A percentile compares a stretch with the other conserved stretches of the same genome.
phyloP scores from a whole-genome alignment of 768 basidiomycete genomes.

The Naematelia aurantialba region DNA sequence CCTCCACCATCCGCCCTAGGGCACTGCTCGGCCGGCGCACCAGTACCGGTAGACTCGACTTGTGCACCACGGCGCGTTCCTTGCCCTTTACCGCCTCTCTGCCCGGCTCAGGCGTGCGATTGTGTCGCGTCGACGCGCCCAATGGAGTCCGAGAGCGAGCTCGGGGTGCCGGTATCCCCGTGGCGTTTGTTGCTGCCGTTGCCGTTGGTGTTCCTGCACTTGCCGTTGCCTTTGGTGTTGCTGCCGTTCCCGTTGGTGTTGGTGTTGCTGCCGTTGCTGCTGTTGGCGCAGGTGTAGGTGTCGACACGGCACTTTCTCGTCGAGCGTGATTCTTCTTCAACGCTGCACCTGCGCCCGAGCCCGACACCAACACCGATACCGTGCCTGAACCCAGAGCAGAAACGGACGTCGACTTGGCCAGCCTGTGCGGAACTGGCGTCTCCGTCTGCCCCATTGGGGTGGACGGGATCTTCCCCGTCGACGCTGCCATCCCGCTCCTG shows the following conservation, averaged over 20 bases:
- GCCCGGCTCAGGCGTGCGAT: slow-evolving; percentile 3
- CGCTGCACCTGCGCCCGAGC: too few relatives aligned
- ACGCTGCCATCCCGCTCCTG: too few relatives aligned
- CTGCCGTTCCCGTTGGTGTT: not conserved
- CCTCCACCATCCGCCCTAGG: not conserved
- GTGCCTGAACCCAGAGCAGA: too few relatives aligned
- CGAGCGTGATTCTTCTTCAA: too few relatives aligned
- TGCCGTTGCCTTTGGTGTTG: not conserved
- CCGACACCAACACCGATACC: too few relatives aligned
- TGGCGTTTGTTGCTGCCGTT: too few relatives aligned
- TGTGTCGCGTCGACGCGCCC: slow-evolving; percentile 13
- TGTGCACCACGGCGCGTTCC: not conserved
- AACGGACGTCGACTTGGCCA: too few relatives aligned
- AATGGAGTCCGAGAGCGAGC: slow-evolving; percentile 3
- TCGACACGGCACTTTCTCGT: not conserved
- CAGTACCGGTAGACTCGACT: slow-evolving; percentile 15
- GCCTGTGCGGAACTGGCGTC: too few relatives aligned
- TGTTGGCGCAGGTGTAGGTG: not conserved
- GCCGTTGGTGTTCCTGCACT: too few relatives aligned
- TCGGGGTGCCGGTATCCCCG: not conserved
- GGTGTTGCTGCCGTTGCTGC: not conserved
- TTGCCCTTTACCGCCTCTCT: too few relatives aligned
- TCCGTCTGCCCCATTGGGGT: too few relatives aligned
- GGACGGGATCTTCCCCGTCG: too few relatives aligned
- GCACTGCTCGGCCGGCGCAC: not conserved